Evolutionary conservation across 495 filamentous ascomycete species (phyloP), one percentile per base, ranked within the genome.

Genomic region (Lichenothelia convexa): DNA sequence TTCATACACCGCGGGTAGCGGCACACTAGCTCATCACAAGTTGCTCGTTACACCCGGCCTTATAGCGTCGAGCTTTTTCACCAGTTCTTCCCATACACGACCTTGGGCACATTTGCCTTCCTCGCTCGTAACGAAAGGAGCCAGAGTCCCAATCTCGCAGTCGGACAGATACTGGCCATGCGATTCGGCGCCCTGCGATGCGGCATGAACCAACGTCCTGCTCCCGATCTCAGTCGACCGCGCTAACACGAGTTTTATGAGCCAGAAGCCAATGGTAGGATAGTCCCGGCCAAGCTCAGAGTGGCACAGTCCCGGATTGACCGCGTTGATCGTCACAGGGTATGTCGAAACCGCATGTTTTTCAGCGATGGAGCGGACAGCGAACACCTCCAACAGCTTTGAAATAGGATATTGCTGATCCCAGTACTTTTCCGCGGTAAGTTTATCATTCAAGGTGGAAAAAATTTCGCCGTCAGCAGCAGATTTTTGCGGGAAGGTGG

Each of bases 151-250:
- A 18, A 56, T 42, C 41, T 39, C 38, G 35, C 46, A 48, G 29
- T 56, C 48, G 13, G 34, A 45, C 34, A 58, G 11, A 24, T 53
- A 58, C 30, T 49, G 31, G 4, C 55, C 55, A 39, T 56, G 53
- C 18, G 45, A 51, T 41, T 60, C 55, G 6, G 48, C 26, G 0
- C 56, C 61, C 4, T 49, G 48, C 5, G 38, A 36, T 1, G 41
- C 54, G 1, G 50, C 59, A 41, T 61, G 48, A 13, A 61, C 45
- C 4, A 65, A 38, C 17, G 59, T 63, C 9, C 59, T 34, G 18
- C 49, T 50, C 0, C 61, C 61, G 4, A 52, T 48, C 30, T 65
- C 62, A 7, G 59, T 55, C 0, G 58, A 51, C 3, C 60, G 47
- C 1, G 44, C 50, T 9, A 50, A 16, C n/a, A 41, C 6, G 18